Conservation (phyloP, 2,329 filamentous ascomycete species). For the Chaetomiaceae sp. region DNA sequence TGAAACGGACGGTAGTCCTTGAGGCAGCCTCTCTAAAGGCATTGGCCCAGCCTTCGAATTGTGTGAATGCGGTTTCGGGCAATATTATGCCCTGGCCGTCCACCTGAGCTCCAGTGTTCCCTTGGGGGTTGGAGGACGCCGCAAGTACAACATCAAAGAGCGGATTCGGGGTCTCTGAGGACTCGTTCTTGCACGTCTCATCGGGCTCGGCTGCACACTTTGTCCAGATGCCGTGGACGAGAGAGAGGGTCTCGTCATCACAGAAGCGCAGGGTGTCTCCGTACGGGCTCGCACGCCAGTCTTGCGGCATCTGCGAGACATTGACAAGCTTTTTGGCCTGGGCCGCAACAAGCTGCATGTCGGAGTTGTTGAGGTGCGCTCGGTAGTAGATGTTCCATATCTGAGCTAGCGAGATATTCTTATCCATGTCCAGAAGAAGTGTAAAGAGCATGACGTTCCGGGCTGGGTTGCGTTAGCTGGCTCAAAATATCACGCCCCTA, state of each 20-base stretch:
- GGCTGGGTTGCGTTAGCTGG: slow-evolving; percentile 33
- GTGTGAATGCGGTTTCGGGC: slow-evolving; percentile 33
- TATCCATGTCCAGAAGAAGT: slow-evolving; percentile 41
- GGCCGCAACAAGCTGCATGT: slow-evolving; percentile 33
- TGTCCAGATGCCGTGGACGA: slow-evolving; percentile 39
- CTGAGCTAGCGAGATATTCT: slow-evolving; percentile 24
- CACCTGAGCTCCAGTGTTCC: not conserved
- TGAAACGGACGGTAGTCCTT: slow-evolving; percentile 41
- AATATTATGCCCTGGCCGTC: slow-evolving; percentile 19
- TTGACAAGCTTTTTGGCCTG: slow-evolving; percentile 42
- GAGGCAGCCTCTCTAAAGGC: slow-evolving; percentile 34
- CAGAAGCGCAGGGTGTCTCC: slow-evolving; percentile 43
- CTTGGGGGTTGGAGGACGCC: slow-evolving; percentile 32
- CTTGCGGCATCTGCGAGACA: slow-evolving; percentile 34
- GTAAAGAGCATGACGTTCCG: slow-evolving; percentile 51
- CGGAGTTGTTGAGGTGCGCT: slow-evolving; percentile 38
- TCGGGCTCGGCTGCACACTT: slow-evolving; percentile 26
- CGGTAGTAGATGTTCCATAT: slow-evolving; percentile 56
- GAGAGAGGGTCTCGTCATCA: slow-evolving; percentile 41
- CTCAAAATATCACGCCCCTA: not conserved
- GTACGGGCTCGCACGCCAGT: slow-evolving; percentile 44
- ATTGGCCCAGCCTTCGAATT: slow-evolving; percentile 44
- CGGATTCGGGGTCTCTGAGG: slow-evolving; percentile 36
- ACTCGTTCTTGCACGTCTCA: not conserved
- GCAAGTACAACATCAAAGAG: slow-evolving; percentile 37